Evolutionary conservation across 352 stramenopile genomes (phyloP).

Genomic region (Phytopythium oedochilum): DNA sequence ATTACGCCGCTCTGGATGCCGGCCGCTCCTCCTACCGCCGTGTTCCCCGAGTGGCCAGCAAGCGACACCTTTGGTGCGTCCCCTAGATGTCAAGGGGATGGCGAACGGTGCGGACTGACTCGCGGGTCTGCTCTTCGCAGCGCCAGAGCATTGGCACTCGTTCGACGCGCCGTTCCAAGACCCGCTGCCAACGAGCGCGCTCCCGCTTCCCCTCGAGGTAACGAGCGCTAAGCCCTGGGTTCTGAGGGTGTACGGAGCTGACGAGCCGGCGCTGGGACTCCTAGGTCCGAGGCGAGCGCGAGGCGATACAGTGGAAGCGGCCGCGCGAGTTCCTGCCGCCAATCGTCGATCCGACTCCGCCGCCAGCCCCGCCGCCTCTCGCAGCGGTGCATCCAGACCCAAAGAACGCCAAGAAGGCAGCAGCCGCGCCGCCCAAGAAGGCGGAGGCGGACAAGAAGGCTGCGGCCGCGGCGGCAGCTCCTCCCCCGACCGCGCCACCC

Average conservation of each 20-base stretch:
- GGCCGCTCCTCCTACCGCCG: slow-evolving; percentile 16
- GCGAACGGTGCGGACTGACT: too few species aligned
- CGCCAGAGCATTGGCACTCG: slow-evolving; percentile 46
- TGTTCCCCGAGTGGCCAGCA: slow-evolving; percentile 66
- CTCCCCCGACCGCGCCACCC: slow-evolving; percentile 9
- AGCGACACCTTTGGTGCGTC: slow-evolving; percentile 13
- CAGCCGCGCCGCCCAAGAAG: slow-evolving; percentile 33
- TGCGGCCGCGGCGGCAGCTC: not conserved
- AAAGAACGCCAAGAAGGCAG: slow-evolving; percentile 28
- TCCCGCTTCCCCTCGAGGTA: slow-evolving; percentile 25
- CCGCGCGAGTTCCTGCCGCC: slow-evolving; percentile 50
- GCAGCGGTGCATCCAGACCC: slow-evolving; percentile 18
- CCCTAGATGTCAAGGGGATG: too few species aligned
- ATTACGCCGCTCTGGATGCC: slow-evolving; percentile 43
- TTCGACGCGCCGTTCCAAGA: slow-evolving; percentile 45
- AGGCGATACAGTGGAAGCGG: slow-evolving; percentile 51
- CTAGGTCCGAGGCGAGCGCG: not conserved
- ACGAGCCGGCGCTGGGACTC: not conserved
- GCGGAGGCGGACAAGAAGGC: slow-evolving; percentile 22
- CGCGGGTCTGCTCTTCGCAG: slow-evolving; percentile 4
- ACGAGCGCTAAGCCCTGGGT: too few species aligned
- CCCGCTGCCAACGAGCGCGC: slow-evolving; percentile 13
- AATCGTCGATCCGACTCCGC: slow-evolving; percentile 26
- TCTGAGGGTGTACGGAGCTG: too few species aligned
- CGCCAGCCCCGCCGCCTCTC: slow-evolving; percentile 7